Evolutionary conservation across 2,329 filamentous ascomycete species (phyloP).

Genomic region (Penicillium frequentans): DNA sequence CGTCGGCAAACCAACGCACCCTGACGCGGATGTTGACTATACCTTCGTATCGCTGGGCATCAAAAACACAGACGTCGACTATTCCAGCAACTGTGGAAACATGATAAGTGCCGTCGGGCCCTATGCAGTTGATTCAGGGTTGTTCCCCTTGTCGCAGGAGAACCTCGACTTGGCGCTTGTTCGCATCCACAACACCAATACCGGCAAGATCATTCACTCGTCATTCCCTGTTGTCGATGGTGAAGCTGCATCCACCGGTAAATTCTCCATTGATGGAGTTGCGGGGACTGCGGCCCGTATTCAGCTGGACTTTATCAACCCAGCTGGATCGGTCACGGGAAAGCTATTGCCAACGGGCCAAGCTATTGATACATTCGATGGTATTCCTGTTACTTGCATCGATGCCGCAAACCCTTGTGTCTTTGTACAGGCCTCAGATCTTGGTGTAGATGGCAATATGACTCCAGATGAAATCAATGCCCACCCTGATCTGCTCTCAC

Average conservation of each 20-base stretch:
- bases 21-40: constrained; percentile 63
- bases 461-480: constrained; percentile 56
- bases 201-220: constrained; percentile 61
- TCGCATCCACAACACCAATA: constrained; percentile 70
- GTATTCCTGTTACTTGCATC: constrained; percentile 56
- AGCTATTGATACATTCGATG: constrained; percentile 52
- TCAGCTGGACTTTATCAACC: constrained; percentile 61
- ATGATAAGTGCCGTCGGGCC: constrained; percentile 69
- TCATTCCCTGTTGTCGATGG: constrained; percentile 55
- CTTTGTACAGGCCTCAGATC: constrained; percentile 58
- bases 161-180: constrained; percentile 46
- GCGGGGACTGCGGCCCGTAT: constrained; percentile 59
- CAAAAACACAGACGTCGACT: constrained; percentile 60
- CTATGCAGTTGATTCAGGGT: constrained; percentile 58
- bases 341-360: constrained; percentile 62
- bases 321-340: constrained; percentile 64
- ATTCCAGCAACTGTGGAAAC: constrained; percentile 73
- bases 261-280: constrained; percentile 65
- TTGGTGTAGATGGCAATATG: constrained; percentile 45
- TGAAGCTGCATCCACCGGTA: constrained; percentile 52
- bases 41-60: constrained; percentile 72
- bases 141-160: constrained; percentile 35
- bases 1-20: constrained; percentile 52
- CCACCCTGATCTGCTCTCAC: constrained; percentile 43
- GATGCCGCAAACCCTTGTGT: constrained; percentile 66